Evolutionary conservation across 1,139 yeast species (phyloP).

Genomic region (Diutina sp.): DNA sequence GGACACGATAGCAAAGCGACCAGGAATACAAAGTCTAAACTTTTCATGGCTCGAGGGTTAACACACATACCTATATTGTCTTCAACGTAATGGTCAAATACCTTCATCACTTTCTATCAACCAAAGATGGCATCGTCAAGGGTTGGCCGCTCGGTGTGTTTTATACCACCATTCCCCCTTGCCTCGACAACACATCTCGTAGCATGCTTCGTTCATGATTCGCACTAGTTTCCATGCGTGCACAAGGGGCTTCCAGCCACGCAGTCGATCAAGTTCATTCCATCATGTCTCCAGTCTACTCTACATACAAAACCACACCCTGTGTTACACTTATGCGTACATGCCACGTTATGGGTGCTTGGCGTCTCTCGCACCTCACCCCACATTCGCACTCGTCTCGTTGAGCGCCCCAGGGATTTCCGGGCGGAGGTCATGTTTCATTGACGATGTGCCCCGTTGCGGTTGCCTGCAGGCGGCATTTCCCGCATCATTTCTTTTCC

Average conservation of each 20-base stretch:
- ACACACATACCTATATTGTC: not conserved
- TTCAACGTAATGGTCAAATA: not conserved
- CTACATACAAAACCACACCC: not conserved
- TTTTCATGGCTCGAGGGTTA: too few relatives aligned
- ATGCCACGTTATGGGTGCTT: not conserved
- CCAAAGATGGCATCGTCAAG: not conserved
- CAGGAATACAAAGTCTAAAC: not conserved
- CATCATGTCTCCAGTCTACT: not conserved
- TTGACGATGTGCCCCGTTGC: not conserved
- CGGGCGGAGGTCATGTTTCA: conserved; percentile 1
- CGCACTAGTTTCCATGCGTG: not conserved
- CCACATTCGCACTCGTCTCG: not conserved
- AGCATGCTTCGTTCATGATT: not conserved
- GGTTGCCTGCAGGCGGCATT: not conserved
- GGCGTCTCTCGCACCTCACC: not conserved
- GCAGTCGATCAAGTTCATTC: not conserved
- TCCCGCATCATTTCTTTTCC: not conserved
- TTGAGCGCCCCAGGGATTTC: not conserved
- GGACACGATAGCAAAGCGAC: not conserved
- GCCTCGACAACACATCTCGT: not conserved
- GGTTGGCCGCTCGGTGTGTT: not conserved
- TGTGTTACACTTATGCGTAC: not conserved
- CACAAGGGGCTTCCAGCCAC: not conserved
- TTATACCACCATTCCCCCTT: not conserved
- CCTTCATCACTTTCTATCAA: not conserved